These are phyloP conservation scores for Fusarium miscanthi DNA, from an alignment of 2,329 filamentous ascomycete species.

Conservation along the genomic window DNA sequence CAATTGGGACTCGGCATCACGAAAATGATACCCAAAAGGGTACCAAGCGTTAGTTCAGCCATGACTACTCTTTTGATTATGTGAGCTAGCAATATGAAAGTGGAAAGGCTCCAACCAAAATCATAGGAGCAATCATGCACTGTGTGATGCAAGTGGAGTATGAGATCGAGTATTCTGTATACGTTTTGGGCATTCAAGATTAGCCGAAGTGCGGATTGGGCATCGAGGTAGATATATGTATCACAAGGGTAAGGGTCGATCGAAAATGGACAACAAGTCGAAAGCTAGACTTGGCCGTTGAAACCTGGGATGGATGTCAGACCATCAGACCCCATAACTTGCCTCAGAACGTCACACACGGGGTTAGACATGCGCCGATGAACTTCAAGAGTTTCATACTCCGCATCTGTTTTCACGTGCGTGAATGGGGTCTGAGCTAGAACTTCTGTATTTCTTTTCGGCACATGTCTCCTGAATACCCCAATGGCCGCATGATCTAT, in stretches of 20 bases:
- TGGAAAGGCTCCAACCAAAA: background rate
- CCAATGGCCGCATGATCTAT: background rate
- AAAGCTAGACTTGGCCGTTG: background rate
- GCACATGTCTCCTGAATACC: background rate
- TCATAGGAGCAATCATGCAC: background rate
- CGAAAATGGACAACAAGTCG: background rate
- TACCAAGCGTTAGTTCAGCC: rapidly evolving
- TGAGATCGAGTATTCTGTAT: no score
- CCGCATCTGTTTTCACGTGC: rapidly evolving
- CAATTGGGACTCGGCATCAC: no score
- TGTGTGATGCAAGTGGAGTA: background rate
- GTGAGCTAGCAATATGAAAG: background rate
- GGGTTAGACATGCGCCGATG: no score
- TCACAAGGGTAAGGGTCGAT: rapidly evolving
- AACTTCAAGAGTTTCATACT: background rate
- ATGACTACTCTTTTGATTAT: rapidly evolving
- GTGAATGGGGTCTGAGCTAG: no score
- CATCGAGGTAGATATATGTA: rapidly evolving
- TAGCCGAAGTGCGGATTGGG: rapidly evolving
- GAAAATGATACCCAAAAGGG: background rate
- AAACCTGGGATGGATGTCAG: background rate
- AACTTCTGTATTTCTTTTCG: background rate
- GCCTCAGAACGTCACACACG: background rate
- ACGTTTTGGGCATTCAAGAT: no score
- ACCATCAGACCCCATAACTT: background rate